phyloP scores from a whole-genome alignment of 305 asterid species.

The Coffea humblotiana region DNA sequence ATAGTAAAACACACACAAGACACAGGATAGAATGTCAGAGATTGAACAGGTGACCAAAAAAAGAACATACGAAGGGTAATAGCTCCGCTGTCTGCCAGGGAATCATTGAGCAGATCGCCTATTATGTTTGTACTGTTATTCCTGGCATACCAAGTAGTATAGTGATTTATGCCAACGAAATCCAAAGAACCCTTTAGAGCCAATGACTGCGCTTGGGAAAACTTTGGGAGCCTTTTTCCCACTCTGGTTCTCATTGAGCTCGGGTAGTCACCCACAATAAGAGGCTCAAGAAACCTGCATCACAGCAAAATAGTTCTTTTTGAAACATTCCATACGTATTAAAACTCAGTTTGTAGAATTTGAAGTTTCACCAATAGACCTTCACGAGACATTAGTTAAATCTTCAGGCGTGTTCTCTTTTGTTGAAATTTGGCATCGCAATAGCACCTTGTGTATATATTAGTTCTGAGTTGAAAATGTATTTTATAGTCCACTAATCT shows the following conservation, averaged over 20 bases:
- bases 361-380: background rate
- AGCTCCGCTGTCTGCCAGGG: slow-evolving; percentile 65
- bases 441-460: background rate
- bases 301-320: background rate
- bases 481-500: background rate
- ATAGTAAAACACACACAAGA: background rate
- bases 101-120: slow-evolving; percentile 60
- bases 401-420: background rate
- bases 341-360: background rate
- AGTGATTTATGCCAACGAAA: slow-evolving; percentile 95
- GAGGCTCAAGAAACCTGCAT: slow-evolving; percentile 80
- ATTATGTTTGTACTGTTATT: slow-evolving; percentile 39
- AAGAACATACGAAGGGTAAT: slow-evolving; percentile 55
- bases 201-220: slow-evolving; percentile 49
- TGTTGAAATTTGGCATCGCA: too few relatives aligned
- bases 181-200: slow-evolving; percentile 72
- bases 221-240: slow-evolving; percentile 59
- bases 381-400: background rate
- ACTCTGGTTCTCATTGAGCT: slow-evolving; percentile 70
- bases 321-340: background rate
- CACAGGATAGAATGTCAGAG: background rate
- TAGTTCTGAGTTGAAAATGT: background rate
- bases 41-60: background rate
- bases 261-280: slow-evolving; percentile 83
- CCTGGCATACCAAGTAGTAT: slow-evolving; percentile 88